Conservation (phyloP, 768 basidiomycete species). For the Multifurca ochricompacta region DNA sequence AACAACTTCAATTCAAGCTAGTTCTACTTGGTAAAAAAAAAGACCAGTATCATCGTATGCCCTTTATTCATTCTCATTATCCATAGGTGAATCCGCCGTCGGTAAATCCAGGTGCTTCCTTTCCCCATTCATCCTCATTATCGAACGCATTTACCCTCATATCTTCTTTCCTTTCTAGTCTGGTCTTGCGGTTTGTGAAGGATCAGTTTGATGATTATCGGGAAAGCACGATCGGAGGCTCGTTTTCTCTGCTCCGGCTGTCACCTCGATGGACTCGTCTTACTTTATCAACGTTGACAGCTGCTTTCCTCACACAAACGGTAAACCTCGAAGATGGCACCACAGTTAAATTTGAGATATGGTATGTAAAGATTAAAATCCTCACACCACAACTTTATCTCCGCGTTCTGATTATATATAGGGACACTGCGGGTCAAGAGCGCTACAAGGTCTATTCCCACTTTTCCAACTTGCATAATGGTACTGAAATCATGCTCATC, state of each 20-base stretch:
- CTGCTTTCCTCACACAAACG: slow-evolving; percentile 98
- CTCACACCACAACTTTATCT: background rate
- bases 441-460: slow-evolving; percentile 63
- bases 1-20: slow-evolving; percentile 92
- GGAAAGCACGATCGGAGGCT: slow-evolving; percentile 90
- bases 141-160: slow-evolving; percentile 23
- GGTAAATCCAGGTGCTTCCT: slow-evolving; percentile 83
- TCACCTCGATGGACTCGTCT: slow-evolving; percentile 22
- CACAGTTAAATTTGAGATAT: slow-evolving; percentile 96
- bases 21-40: slow-evolving; percentile 93
- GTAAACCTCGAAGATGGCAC: slow-evolving; percentile 84
- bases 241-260: slow-evolving; percentile 5
- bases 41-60: slow-evolving; percentile 26
- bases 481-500: slow-evolving; percentile 12
- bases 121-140: slow-evolving; percentile 11
- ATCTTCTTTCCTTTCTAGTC: slow-evolving; percentile 38
- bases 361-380: slow-evolving; percentile 42
- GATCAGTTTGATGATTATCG: slow-evolving; percentile 94
- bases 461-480: slow-evolving; percentile 19
- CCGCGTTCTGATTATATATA: slow-evolving; percentile 25
- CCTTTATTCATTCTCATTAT: background rate
- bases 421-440: slow-evolving; percentile 96
- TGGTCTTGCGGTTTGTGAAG: slow-evolving; percentile 94
- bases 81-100: slow-evolving; percentile 89
- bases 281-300: slow-evolving; percentile 36